Percentiles rank a stretch among this genome's conserved stretches.
Conservation (phyloP, 2,329 filamentous ascomycete species). For the Hirsutella minnesotensis region DNA sequence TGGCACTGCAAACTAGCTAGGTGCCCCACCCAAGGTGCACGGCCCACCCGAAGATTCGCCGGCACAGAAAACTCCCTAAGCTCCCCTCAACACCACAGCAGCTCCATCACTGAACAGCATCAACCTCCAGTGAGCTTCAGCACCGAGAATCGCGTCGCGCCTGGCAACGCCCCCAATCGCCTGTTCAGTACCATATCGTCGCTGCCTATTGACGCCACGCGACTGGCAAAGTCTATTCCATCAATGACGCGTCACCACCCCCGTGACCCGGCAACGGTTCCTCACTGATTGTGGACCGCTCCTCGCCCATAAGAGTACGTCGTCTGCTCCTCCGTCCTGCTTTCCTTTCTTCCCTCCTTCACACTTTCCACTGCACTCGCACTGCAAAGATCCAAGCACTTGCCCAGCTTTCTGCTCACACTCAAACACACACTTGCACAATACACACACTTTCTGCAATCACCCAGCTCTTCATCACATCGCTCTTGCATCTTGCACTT, state of each 20-base stretch:
- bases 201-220: background rate
- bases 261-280: background rate
- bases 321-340: background rate
- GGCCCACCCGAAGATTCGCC: slow-evolving; percentile 7
- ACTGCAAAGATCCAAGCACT: background rate
- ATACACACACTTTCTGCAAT: background rate
- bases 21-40: background rate
- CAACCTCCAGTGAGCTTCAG: slow-evolving; percentile 3
- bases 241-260: background rate
- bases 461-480: background rate
- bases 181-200: background rate
- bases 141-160: slow-evolving; percentile 3
- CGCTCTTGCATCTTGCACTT: background rate
- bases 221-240: background rate
- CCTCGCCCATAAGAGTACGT: background rate
- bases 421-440: background rate
- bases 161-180: slow-evolving; percentile 1
- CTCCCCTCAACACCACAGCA: slow-evolving; percentile 6
- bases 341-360: background rate
- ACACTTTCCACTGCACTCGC: background rate
- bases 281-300: background rate
- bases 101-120: slow-evolving; percentile 1
- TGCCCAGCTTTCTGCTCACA: background rate
- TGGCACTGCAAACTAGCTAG: background rate
- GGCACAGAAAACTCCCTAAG: slow-evolving; percentile 2